A percentile compares a stretch with the other conserved stretches of the same genome.
These are phyloP conservation scores for Trichoderma gracile DNA, from an alignment of 2,329 filamentous ascomycete species.

Conservation along the genomic window DNA sequence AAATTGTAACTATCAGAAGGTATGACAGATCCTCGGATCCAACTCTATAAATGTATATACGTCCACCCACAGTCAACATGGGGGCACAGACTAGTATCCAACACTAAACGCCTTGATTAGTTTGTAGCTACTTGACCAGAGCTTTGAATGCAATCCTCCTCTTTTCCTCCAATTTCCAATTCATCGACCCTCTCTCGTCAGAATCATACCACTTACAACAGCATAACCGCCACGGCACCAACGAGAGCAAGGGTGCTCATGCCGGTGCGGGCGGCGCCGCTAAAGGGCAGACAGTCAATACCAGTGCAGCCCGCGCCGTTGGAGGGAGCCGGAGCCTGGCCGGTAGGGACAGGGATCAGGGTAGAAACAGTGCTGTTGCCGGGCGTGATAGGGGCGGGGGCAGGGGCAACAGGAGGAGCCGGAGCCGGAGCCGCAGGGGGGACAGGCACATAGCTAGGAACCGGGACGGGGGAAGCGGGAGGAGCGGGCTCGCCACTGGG, in stretches of 20 bases:
- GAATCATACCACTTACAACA: conserved; percentile 10
- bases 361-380: conserved; percentile 8
- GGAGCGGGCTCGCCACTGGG: not conserved
- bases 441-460: not conserved
- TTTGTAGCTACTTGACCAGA: not conserved
- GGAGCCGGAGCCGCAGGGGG: not conserved
- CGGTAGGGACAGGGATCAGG: not conserved
- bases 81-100: not conserved
- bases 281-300: conserved; percentile 22
- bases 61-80: conserved; percentile 13
- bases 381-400: not conserved
- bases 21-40: conserved; percentile 5
- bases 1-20: conserved; percentile 2
- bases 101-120: conserved; percentile 21
- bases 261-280: conserved; percentile 30
- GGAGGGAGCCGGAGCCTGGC: conserved; percentile 1
- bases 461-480: not conserved
- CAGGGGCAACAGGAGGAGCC: too few relatives aligned
- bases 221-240: conserved; percentile 29
- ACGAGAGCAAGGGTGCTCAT: conserved; percentile 30
- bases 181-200: not conserved
- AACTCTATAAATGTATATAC: conserved; percentile 14
- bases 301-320: conserved; percentile 25
- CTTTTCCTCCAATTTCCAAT: not conserved
- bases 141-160: not conserved